These are phyloP conservation scores for Fragaria iinumae DNA, from an alignment of 306 rosid genomes.

Conservation along the genomic window DNA sequence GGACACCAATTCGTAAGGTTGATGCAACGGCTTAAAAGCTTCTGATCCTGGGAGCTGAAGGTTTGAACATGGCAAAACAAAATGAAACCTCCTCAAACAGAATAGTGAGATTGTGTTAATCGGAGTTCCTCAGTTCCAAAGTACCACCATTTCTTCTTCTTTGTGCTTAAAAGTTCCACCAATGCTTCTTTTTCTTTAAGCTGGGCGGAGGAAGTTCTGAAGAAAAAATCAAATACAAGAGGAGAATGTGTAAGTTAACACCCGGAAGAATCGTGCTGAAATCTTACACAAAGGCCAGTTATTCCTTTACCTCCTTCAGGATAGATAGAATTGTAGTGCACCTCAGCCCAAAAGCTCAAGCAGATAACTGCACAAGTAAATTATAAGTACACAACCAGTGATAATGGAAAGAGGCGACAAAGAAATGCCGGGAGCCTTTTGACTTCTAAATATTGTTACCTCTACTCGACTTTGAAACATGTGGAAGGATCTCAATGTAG, in stretches of 20 bases:
- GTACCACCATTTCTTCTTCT: constrained; percentile 84
- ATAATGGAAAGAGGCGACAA: no score
- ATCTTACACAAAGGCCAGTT: background rate
- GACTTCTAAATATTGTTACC: constrained; percentile 42
- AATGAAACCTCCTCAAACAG: constrained; percentile 11
- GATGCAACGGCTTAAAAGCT: background rate
- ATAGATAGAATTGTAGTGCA: constrained; percentile 94
- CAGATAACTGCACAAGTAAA: constrained; percentile 76
- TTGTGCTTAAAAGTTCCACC: constrained; percentile 65
- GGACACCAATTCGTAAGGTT: background rate
- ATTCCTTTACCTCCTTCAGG: constrained; percentile 80
- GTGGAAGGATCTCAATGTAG: constrained; percentile 92
- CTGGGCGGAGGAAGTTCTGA: constrained; percentile 44
- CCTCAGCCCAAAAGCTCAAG: constrained; percentile 99
- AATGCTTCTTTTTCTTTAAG: constrained; percentile 68
- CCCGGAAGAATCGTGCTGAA: background rate
- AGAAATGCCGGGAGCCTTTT: background rate
- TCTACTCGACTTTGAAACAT: constrained; percentile 60
- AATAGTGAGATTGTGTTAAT: constrained; percentile 18
- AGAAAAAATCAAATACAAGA: background rate
- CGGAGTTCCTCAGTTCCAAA: constrained; percentile 28
- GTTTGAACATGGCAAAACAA: background rate
- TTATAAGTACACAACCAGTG: background rate
- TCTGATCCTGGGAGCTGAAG: background rate
- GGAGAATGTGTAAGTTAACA: background rate